Evolutionary conservation across 2,329 filamentous ascomycete species (phyloP), one percentile per base, ranked within the genome.

Genomic region (Lachnellula subtilissima): DNA sequence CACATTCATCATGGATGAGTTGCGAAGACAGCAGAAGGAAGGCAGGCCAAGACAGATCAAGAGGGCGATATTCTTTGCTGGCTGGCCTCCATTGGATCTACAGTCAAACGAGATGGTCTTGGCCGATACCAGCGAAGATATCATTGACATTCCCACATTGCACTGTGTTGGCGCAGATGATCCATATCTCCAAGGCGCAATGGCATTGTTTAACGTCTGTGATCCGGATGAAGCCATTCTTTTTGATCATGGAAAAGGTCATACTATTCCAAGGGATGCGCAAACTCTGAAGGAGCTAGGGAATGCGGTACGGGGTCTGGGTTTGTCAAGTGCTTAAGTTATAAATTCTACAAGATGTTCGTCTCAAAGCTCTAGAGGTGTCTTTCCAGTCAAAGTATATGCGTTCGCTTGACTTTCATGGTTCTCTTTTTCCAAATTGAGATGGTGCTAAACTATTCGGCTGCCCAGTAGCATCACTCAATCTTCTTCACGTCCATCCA

Each of bases 221-320:
- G 79, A 85, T 48, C 76, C 76, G 0, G 82, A 86, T 55, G 78
- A 72, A 1, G 82, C 82, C 0, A 74, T 76, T 36, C 73, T 86
- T n/a, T 86, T 86, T 58, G 83, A 87, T 61, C 82, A 85, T 59
- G 83, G 81, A 4, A 85, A 85, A 63, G 84, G 83, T 0, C 84
- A 87, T 64, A 85, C 81, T 0, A 71, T 86, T 4, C 83, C 84
- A 0, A 72, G 81, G 58, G 79, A 82, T 56, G 61, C 61, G 19
- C 60, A 62, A 28, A 72, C 68, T 2, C 48, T 72, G 15, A 59
- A 61, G 9, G 71, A 74, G 52, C 60, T 73, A 5, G 63, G 63
- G 9, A 59, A 63, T 9, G 59, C 54, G 14, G 53, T 65, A 11
- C 53, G 54, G 2, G 48, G 40, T 5, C 35, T 63, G 51, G 54